Evolutionary conservation across 2,329 filamentous ascomycete genomes (phyloP).

Genomic region (Monilinia vaccinii-corymbosi): DNA sequence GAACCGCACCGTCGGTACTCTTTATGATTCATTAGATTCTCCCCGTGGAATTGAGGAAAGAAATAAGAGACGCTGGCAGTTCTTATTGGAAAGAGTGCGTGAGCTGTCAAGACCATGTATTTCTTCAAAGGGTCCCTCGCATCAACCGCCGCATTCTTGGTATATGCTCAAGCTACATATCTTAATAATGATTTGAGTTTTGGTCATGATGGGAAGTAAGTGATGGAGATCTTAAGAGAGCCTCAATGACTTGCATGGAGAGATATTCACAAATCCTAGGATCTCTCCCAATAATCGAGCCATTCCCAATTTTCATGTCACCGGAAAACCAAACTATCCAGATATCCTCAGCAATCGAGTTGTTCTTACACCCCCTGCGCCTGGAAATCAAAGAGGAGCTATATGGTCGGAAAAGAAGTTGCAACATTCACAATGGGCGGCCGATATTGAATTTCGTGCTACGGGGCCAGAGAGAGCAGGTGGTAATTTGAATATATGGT

Average conservation of each 20-base stretch:
- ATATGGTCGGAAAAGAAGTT: conserved; percentile 66
- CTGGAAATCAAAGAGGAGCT: conserved; percentile 76
- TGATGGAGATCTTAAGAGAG: not conserved
- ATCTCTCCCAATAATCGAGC: conserved; percentile 27
- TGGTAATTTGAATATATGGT: conserved; percentile 93
- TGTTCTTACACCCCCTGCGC: conserved; percentile 80
- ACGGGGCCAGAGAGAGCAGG: conserved; percentile 76
- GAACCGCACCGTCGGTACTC: not conserved
- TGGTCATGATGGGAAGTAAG: conserved; percentile 34
- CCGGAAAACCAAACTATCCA: conserved; percentile 41
- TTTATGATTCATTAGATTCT: not conserved
- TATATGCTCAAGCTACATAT: conserved; percentile 26
- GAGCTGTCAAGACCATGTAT: conserved; percentile 4
- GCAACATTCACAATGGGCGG: conserved; percentile 62
- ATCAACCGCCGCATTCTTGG: conserved; percentile 22
- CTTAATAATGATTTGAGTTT: conserved; percentile 33
- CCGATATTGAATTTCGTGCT: conserved; percentile 79
- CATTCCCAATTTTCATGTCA: conserved; percentile 27
- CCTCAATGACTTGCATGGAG: too few relatives aligned
- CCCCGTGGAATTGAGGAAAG: conserved; percentile 1
- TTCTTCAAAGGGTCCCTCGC: conserved; percentile 18
- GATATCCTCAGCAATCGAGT: conserved; percentile 79
- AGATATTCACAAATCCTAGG: conserved; percentile 14
- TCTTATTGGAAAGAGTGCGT: not conserved
- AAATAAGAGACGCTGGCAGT: conserved; percentile 7